Evolutionary conservation across 345 rosid genomes (phyloP).

Genomic region (Eucalyptus tenuipes): DNA sequence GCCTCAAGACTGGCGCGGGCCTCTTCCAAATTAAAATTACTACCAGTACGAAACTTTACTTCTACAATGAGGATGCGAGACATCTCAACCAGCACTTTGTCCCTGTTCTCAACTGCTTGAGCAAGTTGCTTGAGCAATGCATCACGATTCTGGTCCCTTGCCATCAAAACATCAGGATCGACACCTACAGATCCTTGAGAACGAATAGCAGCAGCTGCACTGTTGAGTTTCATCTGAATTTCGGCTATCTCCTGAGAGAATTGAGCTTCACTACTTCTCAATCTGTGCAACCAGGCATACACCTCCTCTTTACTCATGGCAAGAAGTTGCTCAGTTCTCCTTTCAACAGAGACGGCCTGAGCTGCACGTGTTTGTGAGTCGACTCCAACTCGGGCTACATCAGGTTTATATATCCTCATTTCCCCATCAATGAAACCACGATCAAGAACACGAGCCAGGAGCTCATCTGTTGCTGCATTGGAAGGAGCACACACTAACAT

Average conservation of each 20-base stretch:
- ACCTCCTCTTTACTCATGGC: conserved; percentile 80
- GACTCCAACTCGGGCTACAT: conserved; percentile 98
- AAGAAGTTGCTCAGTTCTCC: conserved; percentile 88
- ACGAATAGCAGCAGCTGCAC: conserved; percentile 65
- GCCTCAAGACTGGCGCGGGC: conserved; percentile 97
- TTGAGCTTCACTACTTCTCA: conserved; percentile 67
- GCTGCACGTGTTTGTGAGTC: conserved; percentile 98
- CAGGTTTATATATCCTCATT: conserved; percentile 96
- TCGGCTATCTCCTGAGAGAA: conserved; percentile 73
- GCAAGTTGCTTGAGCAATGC: conserved; percentile 82
- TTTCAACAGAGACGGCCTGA: conserved; percentile 98
- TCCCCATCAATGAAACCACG: conserved; percentile 99
- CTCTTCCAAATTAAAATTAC: conserved; percentile 86
- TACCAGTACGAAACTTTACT: conserved; percentile 63
- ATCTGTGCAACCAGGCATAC: conserved; percentile 70
- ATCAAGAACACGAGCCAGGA: conserved; percentile 92
- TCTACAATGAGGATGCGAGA: conserved; percentile 91
- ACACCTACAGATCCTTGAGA: conserved; percentile 98
- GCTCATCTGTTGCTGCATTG: conserved; percentile 99
- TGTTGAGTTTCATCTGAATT: conserved; percentile 65
- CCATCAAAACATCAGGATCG: conserved; percentile 88
- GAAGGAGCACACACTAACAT: conserved; percentile 99
- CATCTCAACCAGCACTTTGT: conserved; percentile 94
- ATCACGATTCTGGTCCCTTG: conserved; percentile 88
- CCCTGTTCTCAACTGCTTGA: conserved; percentile 89